Conservation (phyloP, 371 early-diverging fungal genomes). For the Zancudomyces culisetae region DNA sequence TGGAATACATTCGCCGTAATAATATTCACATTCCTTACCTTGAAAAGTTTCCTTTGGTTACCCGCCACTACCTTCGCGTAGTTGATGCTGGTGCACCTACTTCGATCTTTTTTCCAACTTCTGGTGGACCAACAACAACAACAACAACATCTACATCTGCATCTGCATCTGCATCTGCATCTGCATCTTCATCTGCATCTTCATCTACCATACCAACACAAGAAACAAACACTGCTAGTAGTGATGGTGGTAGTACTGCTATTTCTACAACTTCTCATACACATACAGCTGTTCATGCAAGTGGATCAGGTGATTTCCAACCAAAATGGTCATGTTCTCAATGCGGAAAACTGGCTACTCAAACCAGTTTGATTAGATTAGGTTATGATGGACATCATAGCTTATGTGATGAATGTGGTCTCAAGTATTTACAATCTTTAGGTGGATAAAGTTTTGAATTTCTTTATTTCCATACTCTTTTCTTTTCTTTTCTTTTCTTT, state of each 20-base stretch:
- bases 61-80: background rate
- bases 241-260: no score
- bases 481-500: no score
- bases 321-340: background rate
- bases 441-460: no score
- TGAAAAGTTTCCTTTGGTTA: background rate
- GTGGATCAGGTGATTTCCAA: background rate
- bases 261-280: no score
- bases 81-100: slow-evolving; percentile 2
- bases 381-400: slow-evolving; percentile 6
- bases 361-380: slow-evolving; percentile 2
- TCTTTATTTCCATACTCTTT: no score
- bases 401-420: slow-evolving; percentile 5
- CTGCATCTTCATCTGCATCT: no score
- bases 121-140: no score
- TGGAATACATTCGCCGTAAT: background rate
- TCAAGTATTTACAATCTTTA: slow-evolving; percentile 4
- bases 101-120: no score
- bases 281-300: background rate
- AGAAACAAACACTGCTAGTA: no score
- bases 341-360: background rate
- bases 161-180: no score
- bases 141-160: no score
- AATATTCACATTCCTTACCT: background rate
- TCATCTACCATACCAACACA: no score